These are phyloP conservation scores for Naganishia onofrii DNA, from an alignment of 768 basidiomycete genomes.

Conservation along the genomic window DNA sequence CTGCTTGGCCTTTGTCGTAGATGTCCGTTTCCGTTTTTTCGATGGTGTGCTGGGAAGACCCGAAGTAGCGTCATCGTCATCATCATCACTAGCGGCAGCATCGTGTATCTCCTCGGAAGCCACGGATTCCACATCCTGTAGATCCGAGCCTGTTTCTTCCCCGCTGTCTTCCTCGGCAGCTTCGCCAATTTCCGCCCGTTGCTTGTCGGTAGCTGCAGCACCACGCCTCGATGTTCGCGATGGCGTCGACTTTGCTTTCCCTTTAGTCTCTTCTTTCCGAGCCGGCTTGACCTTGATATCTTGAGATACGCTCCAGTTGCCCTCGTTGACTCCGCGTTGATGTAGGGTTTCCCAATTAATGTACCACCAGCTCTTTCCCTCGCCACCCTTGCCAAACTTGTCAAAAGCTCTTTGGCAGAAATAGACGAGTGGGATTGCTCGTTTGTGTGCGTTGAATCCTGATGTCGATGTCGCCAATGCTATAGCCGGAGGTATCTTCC, in stretches of 20 bases:
- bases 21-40: constrained; percentile 28
- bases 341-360: constrained; percentile 23
- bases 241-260: background rate
- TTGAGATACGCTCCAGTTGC: constrained; percentile 25
- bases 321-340: constrained; percentile 9
- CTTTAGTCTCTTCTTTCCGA: background rate
- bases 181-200: background rate
- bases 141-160: constrained; percentile 28
- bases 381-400: constrained; percentile 33
- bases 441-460: constrained; percentile 21
- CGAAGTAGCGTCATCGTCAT: constrained; percentile 42
- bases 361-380: constrained; percentile 32
- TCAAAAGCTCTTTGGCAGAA: constrained; percentile 32
- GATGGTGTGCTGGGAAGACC: constrained; percentile 19
- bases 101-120: constrained; percentile 27
- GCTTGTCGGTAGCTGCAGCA: background rate
- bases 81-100: constrained; percentile 18
- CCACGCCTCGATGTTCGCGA: background rate
- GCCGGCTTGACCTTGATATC: constrained; percentile 12
- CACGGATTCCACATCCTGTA: constrained; percentile 30
- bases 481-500: constrained; percentile 15
- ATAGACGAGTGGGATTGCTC: constrained; percentile 32
- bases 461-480: constrained; percentile 21
- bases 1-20: constrained; percentile 36
- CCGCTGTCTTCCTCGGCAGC: constrained; percentile 21